Evolutionary conservation across 2,329 filamentous ascomycete genomes (phyloP).

Genomic region (Pyrenochaeta sp.): DNA sequence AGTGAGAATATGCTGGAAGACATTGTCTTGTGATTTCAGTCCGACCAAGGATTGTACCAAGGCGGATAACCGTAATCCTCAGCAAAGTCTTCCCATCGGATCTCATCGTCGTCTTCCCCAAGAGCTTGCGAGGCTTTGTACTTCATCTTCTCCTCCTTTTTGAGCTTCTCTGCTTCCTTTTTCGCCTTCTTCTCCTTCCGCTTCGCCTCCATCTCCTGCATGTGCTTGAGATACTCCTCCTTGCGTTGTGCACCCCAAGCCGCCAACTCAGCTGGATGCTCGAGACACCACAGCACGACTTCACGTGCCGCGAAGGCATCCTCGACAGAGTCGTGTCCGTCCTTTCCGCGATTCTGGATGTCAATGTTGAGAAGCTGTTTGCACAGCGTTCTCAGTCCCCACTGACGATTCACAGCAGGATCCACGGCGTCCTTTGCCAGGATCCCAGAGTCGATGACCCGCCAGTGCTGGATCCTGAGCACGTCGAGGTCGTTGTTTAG

Average conservation of each 20-base stretch:
- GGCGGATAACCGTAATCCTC: not conserved
- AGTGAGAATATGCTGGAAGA: no score
- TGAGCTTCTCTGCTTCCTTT: not conserved
- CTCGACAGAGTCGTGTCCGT: slow-evolving; percentile 8
- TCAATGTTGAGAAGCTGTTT: slow-evolving; percentile 1
- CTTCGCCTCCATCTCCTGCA: not conserved
- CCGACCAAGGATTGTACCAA: not conserved
- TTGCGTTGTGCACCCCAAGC: slow-evolving; percentile 2
- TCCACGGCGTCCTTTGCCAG: slow-evolving; percentile 49
- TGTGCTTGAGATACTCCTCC: not conserved
- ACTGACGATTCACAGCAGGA: not conserved
- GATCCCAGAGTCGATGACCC: slow-evolving; percentile 56
- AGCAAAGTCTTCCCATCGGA: not conserved
- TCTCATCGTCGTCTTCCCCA: no score
- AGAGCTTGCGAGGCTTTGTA: no score
- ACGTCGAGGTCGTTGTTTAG: slow-evolving; percentile 55
- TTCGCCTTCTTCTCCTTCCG: not conserved
- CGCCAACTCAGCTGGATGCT: not conserved
- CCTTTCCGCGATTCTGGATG: slow-evolving; percentile 2
- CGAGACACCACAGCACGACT: slow-evolving; percentile 9
- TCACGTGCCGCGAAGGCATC: slow-evolving; percentile 11
- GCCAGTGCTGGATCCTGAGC: slow-evolving; percentile 53
- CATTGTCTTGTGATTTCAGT: no score
- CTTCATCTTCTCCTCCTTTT: no score
- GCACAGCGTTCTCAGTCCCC: slow-evolving; percentile 7